Evolutionary conservation across 352 stramenopile genomes (phyloP).

Genomic region (Globisporangium polare): DNA sequence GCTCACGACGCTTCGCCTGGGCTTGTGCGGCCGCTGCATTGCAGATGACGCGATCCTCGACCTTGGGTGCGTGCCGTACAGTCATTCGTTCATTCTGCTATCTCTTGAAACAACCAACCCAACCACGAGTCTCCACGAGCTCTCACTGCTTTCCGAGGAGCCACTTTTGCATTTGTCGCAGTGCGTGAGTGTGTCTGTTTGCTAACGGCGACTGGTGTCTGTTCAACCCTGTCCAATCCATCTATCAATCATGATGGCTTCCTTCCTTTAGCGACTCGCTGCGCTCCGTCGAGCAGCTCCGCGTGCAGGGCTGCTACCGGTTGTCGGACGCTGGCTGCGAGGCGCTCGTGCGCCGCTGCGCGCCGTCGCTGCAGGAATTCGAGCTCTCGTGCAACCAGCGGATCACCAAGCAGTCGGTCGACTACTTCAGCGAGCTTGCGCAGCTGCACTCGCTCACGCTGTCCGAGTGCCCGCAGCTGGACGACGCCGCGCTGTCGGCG

Average conservation of each 20-base stretch:
- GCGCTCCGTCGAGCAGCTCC: conserved; percentile 57
- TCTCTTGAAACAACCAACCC: not conserved
- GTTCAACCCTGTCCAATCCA: too few relatives aligned
- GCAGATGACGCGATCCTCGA: conserved; percentile 70
- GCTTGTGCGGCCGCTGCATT: conserved; percentile 73
- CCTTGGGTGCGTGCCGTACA: conserved; percentile 51
- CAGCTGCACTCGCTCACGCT: conserved; percentile 62
- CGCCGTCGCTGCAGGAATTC: conserved; percentile 65
- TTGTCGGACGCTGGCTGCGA: conserved; percentile 66
- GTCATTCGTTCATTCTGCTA: too few relatives aligned
- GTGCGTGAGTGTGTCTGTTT: not conserved
- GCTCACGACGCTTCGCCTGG: conserved; percentile 55
- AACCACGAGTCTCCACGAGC: too few relatives aligned
- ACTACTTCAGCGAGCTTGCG: conserved; percentile 66
- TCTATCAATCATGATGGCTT: not conserved
- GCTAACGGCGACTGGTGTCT: too few relatives aligned
- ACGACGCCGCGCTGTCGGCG: conserved; percentile 50
- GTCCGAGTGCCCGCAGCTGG: conserved; percentile 75
- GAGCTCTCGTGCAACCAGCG: conserved; percentile 83
- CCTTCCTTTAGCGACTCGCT: conserved; percentile 50
- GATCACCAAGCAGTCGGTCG: conserved; percentile 69
- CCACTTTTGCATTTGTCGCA: too few relatives aligned
- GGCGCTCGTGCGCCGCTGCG: conserved; percentile 59
- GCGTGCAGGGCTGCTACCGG: conserved; percentile 73
- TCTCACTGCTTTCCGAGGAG: too few relatives aligned